Conservation (phyloP, 2,329 filamentous ascomycete genomes). For the Orbilia oligospora region DNA sequence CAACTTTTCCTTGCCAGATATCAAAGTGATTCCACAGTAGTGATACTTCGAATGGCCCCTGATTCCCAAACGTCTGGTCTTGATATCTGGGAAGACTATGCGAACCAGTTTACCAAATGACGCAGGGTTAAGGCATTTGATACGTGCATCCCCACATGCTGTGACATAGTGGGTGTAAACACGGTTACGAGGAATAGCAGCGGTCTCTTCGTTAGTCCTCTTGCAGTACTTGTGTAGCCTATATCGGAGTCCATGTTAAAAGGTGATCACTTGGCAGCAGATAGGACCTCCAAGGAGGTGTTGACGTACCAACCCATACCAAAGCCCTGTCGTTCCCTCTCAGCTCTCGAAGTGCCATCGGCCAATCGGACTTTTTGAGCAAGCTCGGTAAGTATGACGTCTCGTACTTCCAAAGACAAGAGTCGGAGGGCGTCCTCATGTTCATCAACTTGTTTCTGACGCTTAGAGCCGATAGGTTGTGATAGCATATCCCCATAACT, state of each 20-base stretch:
- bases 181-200: conserved; percentile 84
- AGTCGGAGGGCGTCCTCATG: conserved; percentile 64
- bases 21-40: conserved; percentile 71
- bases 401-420: conserved; percentile 63
- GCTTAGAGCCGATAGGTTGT: conserved; percentile 48
- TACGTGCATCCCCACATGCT: conserved; percentile 90
- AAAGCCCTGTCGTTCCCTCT: conserved; percentile 87
- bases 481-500: conserved; percentile 55
- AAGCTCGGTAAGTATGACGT: conserved; percentile 63
- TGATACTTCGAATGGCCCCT: conserved; percentile 99
- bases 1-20: conserved; percentile 68
- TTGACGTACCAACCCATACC: conserved; percentile 84
- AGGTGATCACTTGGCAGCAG: neutral
- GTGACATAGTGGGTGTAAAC: conserved; percentile 97
- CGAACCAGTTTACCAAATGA: conserved; percentile 98
- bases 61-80: conserved; percentile 91
- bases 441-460: conserved; percentile 62
- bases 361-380: conserved; percentile 63
- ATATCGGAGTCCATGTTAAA: conserved; percentile 34
- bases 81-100: conserved; percentile 94
- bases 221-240: conserved; percentile 65
- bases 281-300: neutral
- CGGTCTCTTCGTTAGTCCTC: conserved; percentile 63
- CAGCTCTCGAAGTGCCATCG: conserved; percentile 74
- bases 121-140: conserved; percentile 94